Evolutionary conservation across 345 rosid species (phyloP), one percentile per base, ranked within the genome.

Genomic region (Salix viminalis): DNA sequence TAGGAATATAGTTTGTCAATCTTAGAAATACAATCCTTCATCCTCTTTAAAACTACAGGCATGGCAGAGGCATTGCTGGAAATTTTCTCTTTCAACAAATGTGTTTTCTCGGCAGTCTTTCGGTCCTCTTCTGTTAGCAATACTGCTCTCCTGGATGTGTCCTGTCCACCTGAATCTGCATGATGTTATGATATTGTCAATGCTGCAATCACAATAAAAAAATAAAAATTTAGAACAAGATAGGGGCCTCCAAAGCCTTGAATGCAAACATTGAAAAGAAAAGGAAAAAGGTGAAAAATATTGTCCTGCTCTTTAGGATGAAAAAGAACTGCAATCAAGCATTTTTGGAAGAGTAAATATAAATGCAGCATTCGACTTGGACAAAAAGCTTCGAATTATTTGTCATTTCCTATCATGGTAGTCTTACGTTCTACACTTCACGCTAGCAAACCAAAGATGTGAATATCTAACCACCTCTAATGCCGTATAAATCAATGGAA

Each of bases 1-100:
- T 68, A 60, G 19, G 91, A 84, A 79, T 84, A 87, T 60, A 90
- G 83, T 37, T 84, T 83, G 77, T 87, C 85, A 4, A 91, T 87
- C 74, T 76, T 82, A 54, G 85, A 84, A 24, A 89, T 73, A 75
- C 91, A 91, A 24, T 88, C 91, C 67, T 83, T 83, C 88, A 90
- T 48, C 79, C 92, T 87, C 85, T 89, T 87, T 64, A 87, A 66
- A 74, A 87, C 80, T 50, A 69, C 69, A 9, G 92, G 94, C 83
- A 87, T 36, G 16, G 87, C 79, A 1, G 89, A 71, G 39, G 80
- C 67, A 70, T 89, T 91, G 58, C 77, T 84, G 2, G 87, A 83
- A 18, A 85, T 77, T 84, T 81, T 86, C 14, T 88, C 89, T 74
- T 83, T 85, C 19, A 94, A 77, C 83, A 86, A 72, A 42, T 39